phyloP scores from a whole-genome alignment of 257 asterid species.

The Buddleja alternifolia region DNA sequence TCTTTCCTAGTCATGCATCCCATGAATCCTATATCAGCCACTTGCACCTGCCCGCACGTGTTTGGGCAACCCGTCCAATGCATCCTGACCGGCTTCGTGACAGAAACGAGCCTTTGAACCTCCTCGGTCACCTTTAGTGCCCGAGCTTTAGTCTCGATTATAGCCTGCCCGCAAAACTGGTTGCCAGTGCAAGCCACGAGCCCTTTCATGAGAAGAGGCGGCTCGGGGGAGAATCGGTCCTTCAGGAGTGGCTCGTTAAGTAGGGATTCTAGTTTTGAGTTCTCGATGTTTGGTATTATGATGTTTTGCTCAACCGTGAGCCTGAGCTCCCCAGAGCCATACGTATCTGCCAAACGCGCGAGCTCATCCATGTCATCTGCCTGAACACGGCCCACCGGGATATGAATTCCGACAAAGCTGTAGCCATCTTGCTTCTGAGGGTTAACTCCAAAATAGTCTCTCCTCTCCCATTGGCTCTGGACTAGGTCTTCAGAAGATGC shows the following conservation, averaged over 20 bases:
- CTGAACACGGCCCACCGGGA: constrained; percentile 92
- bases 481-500: constrained; percentile 79
- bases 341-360: constrained; percentile 72
- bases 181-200: constrained; percentile 95
- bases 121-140: constrained; percentile 82
- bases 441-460: constrained; percentile 81
- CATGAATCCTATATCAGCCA: constrained; percentile 98
- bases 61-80: constrained; percentile 99
- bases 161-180: constrained; percentile 97
- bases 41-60: constrained; percentile 89
- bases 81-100: constrained; percentile 79
- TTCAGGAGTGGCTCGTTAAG: constrained; percentile 67
- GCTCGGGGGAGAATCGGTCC: constrained; percentile 60
- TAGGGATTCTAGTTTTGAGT: constrained; percentile 62
- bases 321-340: constrained; percentile 89
- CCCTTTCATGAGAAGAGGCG: constrained; percentile 83
- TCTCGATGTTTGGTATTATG: constrained; percentile 72
- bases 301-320: constrained; percentile 93
- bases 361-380: constrained; percentile 94
- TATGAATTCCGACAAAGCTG: constrained; percentile 83
- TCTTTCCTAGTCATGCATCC: constrained; percentile 81
- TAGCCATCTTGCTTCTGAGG: constrained; percentile 86
- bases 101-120: constrained; percentile 68
- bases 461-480: constrained; percentile 68
- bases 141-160: constrained; percentile 86